phyloP scores from a whole-genome alignment of 306 rosid genomes.

The Glycine tomentella region DNA sequence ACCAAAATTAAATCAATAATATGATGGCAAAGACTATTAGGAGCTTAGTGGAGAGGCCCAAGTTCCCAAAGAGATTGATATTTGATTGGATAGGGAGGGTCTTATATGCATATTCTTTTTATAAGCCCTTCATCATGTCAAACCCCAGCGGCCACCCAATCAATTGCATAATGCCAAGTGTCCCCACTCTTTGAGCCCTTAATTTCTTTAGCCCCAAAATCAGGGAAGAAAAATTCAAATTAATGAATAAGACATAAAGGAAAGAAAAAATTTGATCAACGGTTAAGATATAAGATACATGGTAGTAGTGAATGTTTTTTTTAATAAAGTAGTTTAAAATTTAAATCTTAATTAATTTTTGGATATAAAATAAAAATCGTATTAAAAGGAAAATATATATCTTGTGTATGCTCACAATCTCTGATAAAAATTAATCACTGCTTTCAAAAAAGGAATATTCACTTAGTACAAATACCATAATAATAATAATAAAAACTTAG shows the following conservation, averaged over 20 bases:
- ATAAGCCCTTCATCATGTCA: constrained; percentile 60
- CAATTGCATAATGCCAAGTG: constrained; percentile 65
- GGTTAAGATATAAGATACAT: too few species aligned
- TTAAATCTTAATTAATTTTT: too few species aligned
- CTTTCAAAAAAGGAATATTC: too few species aligned
- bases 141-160: constrained; percentile 55
- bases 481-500: too few species aligned
- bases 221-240: constrained; percentile 27
- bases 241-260: constrained; percentile 38
- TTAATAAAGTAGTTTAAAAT: too few species aligned
- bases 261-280: too few species aligned
- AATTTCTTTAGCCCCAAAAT: constrained; percentile 45
- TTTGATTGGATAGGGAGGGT: constrained; percentile 71
- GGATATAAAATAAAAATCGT: too few species aligned
- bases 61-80: constrained; percentile 97
- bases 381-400: too few species aligned
- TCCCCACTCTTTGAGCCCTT: constrained; percentile 46
- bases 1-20: constrained; percentile 44
- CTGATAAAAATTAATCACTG: too few species aligned
- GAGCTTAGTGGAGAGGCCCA: constrained; percentile 81
- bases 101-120: constrained; percentile 61
- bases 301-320: too few species aligned
- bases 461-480: too few species aligned
- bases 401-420: too few species aligned
- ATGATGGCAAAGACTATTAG: constrained; percentile 48